Evolutionary conservation across 1,284 basidiomycete species (phyloP), one percentile per base, ranked within the genome.

Genomic region (Ceratobasidium sp.): DNA sequence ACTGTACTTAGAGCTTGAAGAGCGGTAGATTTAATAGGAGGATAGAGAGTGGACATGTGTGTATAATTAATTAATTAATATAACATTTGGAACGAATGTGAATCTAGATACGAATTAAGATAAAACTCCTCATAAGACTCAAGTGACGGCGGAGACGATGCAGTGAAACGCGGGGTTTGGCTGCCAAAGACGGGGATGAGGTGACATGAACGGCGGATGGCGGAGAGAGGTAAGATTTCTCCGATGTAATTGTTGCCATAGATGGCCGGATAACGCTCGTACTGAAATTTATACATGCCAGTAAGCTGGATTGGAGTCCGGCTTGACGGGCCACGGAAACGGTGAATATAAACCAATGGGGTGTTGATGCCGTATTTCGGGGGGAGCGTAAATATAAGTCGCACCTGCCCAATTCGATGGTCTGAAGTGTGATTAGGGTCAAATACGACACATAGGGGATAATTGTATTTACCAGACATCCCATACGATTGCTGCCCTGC

Each of bases 331-430:
- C 24, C n/a, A n/a, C 29, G 3, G 54, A 57, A 57, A 6, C 15
- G 15, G 15, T 57, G 7, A 6, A 57, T 29, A 17, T 57, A 57
- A 7, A 27, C 27, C 3, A 57, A 17, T 6, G 29, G 54, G 15
- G 9, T 27, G 22, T 33, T 57, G 6, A 57, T 57, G 54, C 54
- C 29, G 54, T 24, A 57, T 41, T 51, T 22, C 14, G 67, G 29
- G n/a, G 50, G 67, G 29, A 71, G 54, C 24, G 67, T 71, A 31
- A 71, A 71, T 19, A 71, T 33, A 8, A 54, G 17, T 22, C 54
- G 67, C 36, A 71, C 67, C 14, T 56, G 51, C 22, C 31, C 67
- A 57, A 71, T 29, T 14, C 45, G 44, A 27, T 54, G 41, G 11
- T 11, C 36, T 41, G 36, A 41, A 41, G 11, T 44, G 48, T 57